A percentile compares a stretch with the other conserved stretches of the same genome.
These are phyloP conservation scores for Violaceomyces palustris DNA, from an alignment of 1,284 basidiomycete species.

Conservation along the genomic window DNA sequence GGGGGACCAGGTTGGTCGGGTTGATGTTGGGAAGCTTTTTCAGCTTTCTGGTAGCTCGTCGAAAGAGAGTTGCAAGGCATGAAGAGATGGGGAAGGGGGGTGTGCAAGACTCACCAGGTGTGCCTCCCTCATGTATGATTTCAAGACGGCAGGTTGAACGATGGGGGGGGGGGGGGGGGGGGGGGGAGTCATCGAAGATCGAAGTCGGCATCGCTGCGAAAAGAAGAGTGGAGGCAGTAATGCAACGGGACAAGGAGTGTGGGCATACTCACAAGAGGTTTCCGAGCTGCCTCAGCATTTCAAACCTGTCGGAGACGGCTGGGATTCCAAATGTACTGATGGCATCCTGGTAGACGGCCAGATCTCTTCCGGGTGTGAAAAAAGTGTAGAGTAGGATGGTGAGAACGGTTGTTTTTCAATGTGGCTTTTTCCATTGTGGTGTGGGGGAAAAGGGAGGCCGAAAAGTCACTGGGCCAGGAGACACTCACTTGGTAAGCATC, in stretches of 20 bases:
- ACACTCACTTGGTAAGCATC: slow-evolving; percentile 88
- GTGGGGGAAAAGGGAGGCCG: neutral
- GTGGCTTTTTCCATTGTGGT: neutral
- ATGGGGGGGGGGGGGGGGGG: too few species aligned
- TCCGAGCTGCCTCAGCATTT: slow-evolving; percentile 95
- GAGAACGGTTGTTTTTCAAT: neutral
- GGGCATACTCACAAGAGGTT: slow-evolving; percentile 91
- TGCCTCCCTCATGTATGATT: slow-evolving; percentile 50
- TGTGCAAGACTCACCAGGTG: slow-evolving; percentile 22
- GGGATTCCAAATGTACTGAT: slow-evolving; percentile 75
- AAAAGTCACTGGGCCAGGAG: neutral
- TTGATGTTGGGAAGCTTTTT: neutral
- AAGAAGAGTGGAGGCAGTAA: too few species aligned
- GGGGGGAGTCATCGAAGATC: neutral
- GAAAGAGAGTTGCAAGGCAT: neutral
- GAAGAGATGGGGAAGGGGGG: neutral
- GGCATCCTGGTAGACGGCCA: slow-evolving; percentile 92
- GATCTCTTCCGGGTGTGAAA: slow-evolving; percentile 62
- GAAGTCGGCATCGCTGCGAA: neutral
- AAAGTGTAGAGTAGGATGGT: neutral
- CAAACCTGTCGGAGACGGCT: slow-evolving; percentile 86
- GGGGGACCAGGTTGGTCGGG: neutral
- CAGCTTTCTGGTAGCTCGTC: too few species aligned
- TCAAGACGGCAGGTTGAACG: slow-evolving; percentile 48
- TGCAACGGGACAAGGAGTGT: too few species aligned